Conservation (phyloP, 768 basidiomycete genomes). For the Termitomyces sp. region DNA sequence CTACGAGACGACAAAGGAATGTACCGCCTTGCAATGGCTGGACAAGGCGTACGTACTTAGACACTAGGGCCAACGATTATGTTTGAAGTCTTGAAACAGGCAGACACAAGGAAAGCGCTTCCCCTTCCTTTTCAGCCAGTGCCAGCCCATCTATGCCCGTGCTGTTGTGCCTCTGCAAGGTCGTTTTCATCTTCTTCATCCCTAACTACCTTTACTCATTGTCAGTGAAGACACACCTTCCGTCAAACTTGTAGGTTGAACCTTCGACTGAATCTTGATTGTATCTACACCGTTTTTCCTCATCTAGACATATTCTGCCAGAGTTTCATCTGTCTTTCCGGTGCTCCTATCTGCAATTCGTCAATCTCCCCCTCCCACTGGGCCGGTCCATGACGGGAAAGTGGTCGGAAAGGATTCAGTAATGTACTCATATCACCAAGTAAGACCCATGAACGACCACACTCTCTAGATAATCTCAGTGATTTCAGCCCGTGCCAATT, state of each 20-base stretch:
- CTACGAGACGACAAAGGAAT: slow-evolving; percentile 71
- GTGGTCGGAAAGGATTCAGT: slow-evolving; percentile 69
- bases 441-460: slow-evolving; percentile 22
- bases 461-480: not conserved
- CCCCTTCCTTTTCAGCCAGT: slow-evolving; percentile 89
- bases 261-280: not conserved
- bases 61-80: not conserved
- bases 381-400: slow-evolving; percentile 69
- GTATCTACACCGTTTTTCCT: not conserved
- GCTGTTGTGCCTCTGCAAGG: slow-evolving; percentile 78
- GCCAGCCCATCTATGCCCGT: slow-evolving; percentile 88
- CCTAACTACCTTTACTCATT: not conserved
- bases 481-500: slow-evolving; percentile 68
- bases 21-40: slow-evolving; percentile 85
- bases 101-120: slow-evolving; percentile 84
- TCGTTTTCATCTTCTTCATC: slow-evolving; percentile 13
- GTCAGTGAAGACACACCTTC: slow-evolving; percentile 67
- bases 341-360: slow-evolving; percentile 84
- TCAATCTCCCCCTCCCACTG: slow-evolving; percentile 66
- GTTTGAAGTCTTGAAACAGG: slow-evolving; percentile 18
- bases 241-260: slow-evolving; percentile 64
- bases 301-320: slow-evolving; percentile 75
- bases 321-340: slow-evolving; percentile 73
- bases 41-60: slow-evolving; percentile 56
- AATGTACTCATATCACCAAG: slow-evolving; percentile 76